A percentile compares a stretch with the other conserved stretches of the same genome.
phyloP scores from a whole-genome alignment of 2,329 filamentous ascomycete genomes.

The Xylaria sp. region DNA sequence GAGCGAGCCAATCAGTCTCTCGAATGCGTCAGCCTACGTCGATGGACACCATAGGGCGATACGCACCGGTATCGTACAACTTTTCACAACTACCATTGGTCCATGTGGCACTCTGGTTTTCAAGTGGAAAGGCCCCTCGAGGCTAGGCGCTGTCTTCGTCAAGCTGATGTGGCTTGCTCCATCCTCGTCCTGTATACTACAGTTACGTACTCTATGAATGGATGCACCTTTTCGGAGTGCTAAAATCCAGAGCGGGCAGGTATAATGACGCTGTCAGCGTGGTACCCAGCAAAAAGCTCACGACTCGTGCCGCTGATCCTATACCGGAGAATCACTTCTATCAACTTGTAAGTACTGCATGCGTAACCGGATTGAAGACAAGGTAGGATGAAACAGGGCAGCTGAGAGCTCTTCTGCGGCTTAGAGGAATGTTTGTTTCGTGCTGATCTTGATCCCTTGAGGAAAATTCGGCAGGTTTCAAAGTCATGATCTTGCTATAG shows the following conservation, averaged over 20 bases:
- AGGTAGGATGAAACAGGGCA: constrained; percentile 28
- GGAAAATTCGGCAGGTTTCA: constrained; percentile 16
- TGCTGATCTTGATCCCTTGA: constrained; percentile 15
- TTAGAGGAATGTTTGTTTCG: constrained; percentile 28
- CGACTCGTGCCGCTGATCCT: constrained; percentile 18
- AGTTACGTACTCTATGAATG: neutral
- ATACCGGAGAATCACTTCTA: constrained; percentile 1
- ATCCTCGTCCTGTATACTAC: constrained; percentile 1
- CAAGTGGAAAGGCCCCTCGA: neutral
- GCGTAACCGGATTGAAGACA: neutral
- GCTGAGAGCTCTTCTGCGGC: constrained; percentile 15
- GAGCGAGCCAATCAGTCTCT: constrained; percentile 43
- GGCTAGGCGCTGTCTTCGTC: constrained; percentile 16
- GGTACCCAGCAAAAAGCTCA: constrained; percentile 7
- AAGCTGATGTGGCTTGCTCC: constrained; percentile 16
- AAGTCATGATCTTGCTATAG: constrained; percentile 11
- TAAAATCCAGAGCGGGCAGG: constrained; percentile 7
- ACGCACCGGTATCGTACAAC: constrained; percentile 32
- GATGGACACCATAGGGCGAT: constrained; percentile 36
- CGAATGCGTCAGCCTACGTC: constrained; percentile 37
- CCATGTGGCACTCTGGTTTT: constrained; percentile 24
- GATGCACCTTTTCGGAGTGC: constrained; percentile 6
- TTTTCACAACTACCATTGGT: constrained; percentile 42
- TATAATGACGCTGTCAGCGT: constrained; percentile 12
- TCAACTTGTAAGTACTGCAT: constrained; percentile 7